These are phyloP conservation scores for Coemansia sp. DNA, from an alignment of 192 early-diverging fungal species.

Conservation along the genomic window DNA sequence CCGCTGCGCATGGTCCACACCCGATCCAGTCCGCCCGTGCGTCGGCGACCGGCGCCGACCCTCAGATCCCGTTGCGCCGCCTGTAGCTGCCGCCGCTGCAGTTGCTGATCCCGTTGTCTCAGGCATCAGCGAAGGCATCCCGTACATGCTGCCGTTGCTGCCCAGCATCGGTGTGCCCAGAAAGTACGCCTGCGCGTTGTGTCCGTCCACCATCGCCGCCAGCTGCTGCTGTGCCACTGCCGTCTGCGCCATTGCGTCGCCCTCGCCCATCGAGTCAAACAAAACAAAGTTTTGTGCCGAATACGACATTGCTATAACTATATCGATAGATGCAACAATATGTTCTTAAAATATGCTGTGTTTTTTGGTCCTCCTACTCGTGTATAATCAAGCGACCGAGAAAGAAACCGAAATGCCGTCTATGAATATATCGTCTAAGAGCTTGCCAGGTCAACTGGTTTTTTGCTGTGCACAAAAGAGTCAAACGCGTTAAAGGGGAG, in stretches of 20 bases:
- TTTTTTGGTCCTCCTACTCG: slow-evolving; percentile 14
- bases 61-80: slow-evolving; percentile 30
- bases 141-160: slow-evolving; percentile 26
- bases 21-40: slow-evolving; percentile 2
- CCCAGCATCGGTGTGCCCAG: slow-evolving; percentile 16
- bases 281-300: slow-evolving; percentile 36
- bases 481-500: not conserved
- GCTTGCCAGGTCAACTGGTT: slow-evolving; percentile 17
- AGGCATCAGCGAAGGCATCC: slow-evolving; percentile 23
- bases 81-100: slow-evolving; percentile 25
- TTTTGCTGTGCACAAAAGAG: not conserved
- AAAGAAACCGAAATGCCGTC: not conserved
- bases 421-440: not conserved
- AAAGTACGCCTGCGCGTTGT: slow-evolving; percentile 27
- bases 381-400: not conserved
- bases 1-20: slow-evolving; percentile 58
- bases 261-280: slow-evolving; percentile 27
- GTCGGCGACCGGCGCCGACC: slow-evolving; percentile 48
- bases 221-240: slow-evolving; percentile 19
- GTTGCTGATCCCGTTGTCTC: slow-evolving; percentile 20
- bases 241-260: slow-evolving; percentile 9
- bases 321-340: not conserved
- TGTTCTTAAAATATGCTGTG: not conserved
- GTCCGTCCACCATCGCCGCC: slow-evolving; percentile 12
- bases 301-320: slow-evolving; percentile 28